Conservation (phyloP, 108 stramenopile species). For the Pseudonitzschia pungens region DNA sequence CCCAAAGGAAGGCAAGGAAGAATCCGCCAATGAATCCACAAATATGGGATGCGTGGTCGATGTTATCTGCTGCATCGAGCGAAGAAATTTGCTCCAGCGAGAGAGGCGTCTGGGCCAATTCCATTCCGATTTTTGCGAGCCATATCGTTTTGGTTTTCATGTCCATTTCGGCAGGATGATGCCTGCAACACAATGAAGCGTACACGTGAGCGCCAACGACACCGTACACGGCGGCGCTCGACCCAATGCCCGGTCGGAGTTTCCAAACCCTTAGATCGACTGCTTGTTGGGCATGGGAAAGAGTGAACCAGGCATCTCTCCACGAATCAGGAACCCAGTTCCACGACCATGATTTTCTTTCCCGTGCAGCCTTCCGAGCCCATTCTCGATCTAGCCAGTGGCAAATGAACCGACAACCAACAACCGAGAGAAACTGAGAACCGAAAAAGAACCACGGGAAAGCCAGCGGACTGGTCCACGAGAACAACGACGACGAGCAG, state of each 20-base stretch:
- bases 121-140: conserved; percentile 10
- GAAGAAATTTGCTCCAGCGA: conserved; percentile 8
- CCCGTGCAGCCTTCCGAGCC: not conserved
- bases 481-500: not conserved
- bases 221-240: conserved; percentile 10
- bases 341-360: conserved; percentile 4
- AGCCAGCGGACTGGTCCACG: conserved; percentile 9
- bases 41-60: conserved; percentile 12
- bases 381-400: conserved; percentile 7
- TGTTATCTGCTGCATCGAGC: not conserved
- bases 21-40: conserved; percentile 13
- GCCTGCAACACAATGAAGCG: not conserved
- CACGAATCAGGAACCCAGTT: conserved; percentile 5
- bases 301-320: conserved; percentile 1
- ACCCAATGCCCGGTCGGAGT: conserved; percentile 1
- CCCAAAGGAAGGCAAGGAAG: conserved; percentile 7
- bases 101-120: conserved; percentile 6
- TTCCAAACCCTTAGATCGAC: conserved; percentile 5
- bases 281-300: conserved; percentile 4
- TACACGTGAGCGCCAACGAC: conserved; percentile 6
- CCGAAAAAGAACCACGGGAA: conserved; percentile 6
- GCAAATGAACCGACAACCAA: conserved; percentile 1
- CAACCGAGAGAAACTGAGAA: not conserved
- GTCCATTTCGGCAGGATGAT: conserved; percentile 13
- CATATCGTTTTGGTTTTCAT: not conserved